These are phyloP conservation scores for Scheffersomyces stambukii DNA, from an alignment of 1,139 yeast species.

Conservation along the genomic window DNA sequence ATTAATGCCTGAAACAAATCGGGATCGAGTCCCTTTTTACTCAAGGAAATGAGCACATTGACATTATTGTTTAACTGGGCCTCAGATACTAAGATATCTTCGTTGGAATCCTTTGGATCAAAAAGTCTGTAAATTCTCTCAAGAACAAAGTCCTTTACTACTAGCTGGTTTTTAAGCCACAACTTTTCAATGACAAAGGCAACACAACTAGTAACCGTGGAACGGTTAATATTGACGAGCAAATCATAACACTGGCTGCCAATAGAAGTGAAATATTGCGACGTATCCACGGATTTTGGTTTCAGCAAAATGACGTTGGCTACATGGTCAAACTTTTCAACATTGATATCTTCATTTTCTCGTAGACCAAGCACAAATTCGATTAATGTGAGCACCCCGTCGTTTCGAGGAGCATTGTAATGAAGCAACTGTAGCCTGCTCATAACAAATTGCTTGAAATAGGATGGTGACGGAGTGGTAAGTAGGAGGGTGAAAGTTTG, in stretches of 20 bases:
- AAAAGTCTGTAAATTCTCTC: conserved; percentile 43
- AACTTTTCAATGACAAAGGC: conserved; percentile 52
- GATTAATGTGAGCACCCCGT: conserved; percentile 68
- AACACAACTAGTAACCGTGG: conserved; percentile 55
- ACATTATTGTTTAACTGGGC: conserved; percentile 54
- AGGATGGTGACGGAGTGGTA: conserved; percentile 36
- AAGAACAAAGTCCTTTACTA: conserved; percentile 59
- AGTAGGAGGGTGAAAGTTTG: conserved; percentile 52
- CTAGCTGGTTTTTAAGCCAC: conserved; percentile 47
- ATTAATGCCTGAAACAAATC: conserved; percentile 43
- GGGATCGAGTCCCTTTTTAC: conserved; percentile 45
- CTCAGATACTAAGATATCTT: conserved; percentile 27
- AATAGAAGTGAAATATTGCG: conserved; percentile 49
- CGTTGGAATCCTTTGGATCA: conserved; percentile 22
- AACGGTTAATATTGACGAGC: conserved; percentile 57
- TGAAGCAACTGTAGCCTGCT: conserved; percentile 51
- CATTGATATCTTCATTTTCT: conserved; percentile 64
- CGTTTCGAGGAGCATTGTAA: conserved; percentile 43
- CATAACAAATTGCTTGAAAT: conserved; percentile 42
- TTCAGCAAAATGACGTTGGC: conserved; percentile 57
- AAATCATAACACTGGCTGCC: conserved; percentile 58
- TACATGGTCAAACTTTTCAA: conserved; percentile 63
- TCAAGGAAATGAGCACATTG: conserved; percentile 61
- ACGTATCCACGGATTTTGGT: conserved; percentile 48
- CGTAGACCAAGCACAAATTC: conserved; percentile 77